Base-by-base conservation (phyloP, 2,329 filamentous ascomycete species). In the Ophiostoma perfectum region DNA sequence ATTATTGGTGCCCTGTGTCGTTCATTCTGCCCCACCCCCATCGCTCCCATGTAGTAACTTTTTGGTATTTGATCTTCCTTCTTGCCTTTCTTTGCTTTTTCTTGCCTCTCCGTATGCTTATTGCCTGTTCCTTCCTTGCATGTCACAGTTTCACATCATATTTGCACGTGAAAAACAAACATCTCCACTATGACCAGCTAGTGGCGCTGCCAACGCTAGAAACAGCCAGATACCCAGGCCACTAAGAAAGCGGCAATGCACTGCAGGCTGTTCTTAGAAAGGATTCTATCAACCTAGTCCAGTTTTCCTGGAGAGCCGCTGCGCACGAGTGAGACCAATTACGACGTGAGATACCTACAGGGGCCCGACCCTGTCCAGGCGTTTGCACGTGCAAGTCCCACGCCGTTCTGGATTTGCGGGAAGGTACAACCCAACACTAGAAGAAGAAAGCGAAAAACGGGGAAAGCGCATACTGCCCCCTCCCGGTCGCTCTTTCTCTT, bases 341-440 rank as follows among this genome's bases (percentile, higher is more conserved):
- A n/a, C 47, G 47, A 63, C 38, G 39, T 4, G 58, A 62, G 27
- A 52, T 52, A 52, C 49, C 18, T 42, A 18, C 60, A 63, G 60
- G 60, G 60, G 60, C 60, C 60, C 39, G 38, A 42, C 39, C 39
- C 55, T 58, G 66, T 65, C 49, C n/a, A 55, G 18, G 63, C 16
- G 16, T 66, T 68, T 64, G 65, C 68, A 66, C 68, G 68, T 69
- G 65, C 65, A 69, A 69, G 64, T 58, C 45, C n/a, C 18, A 38
- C 27, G 27, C 16, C 39, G 16, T n/a, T 42, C 60, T 42, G 16
- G 39, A 41, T 63, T 18, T 42, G 16, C 38, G 60, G 60, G 60
- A 63, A 63, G 60, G 60, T 63, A 63, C 60, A 60, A 60, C 14
- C 18, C 27, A 27, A 27, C 27, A 27, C 27, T 27, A 47, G 41